These are phyloP conservation scores for Vaccinium myrtillus DNA, from an alignment of 148 eudicot genomes.

Conservation along the genomic window DNA sequence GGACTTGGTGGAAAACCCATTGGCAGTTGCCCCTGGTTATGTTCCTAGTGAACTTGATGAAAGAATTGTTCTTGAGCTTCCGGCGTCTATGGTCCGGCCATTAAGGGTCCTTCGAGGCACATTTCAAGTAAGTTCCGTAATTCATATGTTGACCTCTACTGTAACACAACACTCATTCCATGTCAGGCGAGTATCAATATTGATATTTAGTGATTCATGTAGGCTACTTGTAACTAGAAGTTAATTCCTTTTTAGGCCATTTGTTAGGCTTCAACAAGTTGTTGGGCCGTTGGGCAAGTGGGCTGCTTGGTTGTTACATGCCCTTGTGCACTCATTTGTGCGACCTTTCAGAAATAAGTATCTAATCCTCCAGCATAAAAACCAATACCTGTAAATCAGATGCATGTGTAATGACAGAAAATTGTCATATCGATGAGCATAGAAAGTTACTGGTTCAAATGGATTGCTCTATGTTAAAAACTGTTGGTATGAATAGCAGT, in stretches of 20 bases:
- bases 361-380: background rate
- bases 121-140: slow-evolving; percentile 72
- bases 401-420: slow-evolving; percentile 1
- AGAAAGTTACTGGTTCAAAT: slow-evolving; percentile 6
- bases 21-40: slow-evolving; percentile 83
- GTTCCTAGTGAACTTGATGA: slow-evolving; percentile 88
- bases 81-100: slow-evolving; percentile 88
- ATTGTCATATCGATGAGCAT: background rate
- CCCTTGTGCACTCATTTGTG: background rate
- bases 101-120: slow-evolving; percentile 80
- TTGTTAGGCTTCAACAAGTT: background rate
- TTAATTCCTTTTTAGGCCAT: background rate
- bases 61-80: slow-evolving; percentile 89
- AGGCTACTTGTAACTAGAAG: background rate
- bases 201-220: background rate
- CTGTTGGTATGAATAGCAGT: background rate
- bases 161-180: background rate
- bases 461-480: background rate
- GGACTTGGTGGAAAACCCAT: slow-evolving; percentile 49
- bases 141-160: background rate
- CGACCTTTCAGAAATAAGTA: background rate
- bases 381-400: slow-evolving; percentile 1
- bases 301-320: background rate
- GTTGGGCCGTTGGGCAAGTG: background rate
- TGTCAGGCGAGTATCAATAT: background rate